Conservation (phyloP, 2,329 filamentous ascomycete species). For the Cylindrodendrum hubeiense region DNA sequence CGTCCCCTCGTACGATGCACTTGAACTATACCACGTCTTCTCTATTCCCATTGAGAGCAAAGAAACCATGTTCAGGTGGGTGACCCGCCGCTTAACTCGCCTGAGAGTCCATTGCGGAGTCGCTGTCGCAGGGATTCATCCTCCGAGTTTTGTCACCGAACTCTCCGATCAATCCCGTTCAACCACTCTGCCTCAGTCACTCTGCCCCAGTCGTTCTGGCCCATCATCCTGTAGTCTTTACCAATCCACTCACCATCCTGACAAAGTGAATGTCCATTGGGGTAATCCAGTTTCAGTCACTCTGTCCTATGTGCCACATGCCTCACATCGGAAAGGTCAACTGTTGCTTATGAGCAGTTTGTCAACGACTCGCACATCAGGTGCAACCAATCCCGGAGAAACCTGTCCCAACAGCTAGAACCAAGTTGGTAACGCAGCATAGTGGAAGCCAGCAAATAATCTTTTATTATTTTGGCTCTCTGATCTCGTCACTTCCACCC, state of each 20-base stretch:
- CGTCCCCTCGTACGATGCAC: neutral
- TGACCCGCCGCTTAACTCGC: neutral
- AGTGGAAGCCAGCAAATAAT: neutral
- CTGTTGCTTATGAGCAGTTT: no score
- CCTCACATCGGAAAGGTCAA: neutral
- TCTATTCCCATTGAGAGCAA: neutral
- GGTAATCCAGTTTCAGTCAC: neutral
- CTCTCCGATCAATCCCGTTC: neutral
- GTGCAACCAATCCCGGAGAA: neutral
- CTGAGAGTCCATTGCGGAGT: neutral
- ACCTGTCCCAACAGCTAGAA: neutral
- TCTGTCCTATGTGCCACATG: neutral
- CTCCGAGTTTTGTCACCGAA: neutral
- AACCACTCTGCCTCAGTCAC: neutral
- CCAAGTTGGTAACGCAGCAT: neutral
- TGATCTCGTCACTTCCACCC: neutral
- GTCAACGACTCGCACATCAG: no score
- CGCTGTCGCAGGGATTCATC: neutral
- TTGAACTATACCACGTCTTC: neutral
- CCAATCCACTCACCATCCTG: neutral
- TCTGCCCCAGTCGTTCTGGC: no score
- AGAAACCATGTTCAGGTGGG: neutral
- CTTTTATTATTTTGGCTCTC: neutral
- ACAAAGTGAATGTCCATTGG: neutral
- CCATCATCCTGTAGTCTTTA: neutral